These are phyloP conservation scores for Escallonia herrerae DNA, from an alignment of 129 eudicot genomes.

Conservation along the genomic window DNA sequence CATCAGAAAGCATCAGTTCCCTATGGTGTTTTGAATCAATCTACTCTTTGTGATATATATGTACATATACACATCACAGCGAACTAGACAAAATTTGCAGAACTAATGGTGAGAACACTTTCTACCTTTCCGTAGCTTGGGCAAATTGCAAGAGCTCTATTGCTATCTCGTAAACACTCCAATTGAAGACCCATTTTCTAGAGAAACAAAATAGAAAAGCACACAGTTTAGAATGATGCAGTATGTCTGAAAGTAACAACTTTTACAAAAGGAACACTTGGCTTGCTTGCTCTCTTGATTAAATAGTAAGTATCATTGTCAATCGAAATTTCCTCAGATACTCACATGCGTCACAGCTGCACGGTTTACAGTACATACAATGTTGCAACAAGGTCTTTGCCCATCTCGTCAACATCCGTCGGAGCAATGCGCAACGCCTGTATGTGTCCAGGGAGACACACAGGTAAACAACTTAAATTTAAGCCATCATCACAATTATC, in stretches of 20 bases:
- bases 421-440: conserved; percentile 92
- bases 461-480: no score
- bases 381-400: conserved; percentile 50
- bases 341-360: conserved; percentile 74
- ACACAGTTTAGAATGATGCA: background rate
- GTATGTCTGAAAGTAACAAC: background rate
- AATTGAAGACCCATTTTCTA: conserved; percentile 60
- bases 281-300: background rate
- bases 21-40: no score
- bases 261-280: background rate
- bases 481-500: no score
- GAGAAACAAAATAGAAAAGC: conserved; percentile 7
- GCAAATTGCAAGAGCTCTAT: conserved; percentile 49
- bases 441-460: background rate
- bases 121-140: conserved; percentile 76
- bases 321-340: background rate
- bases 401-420: conserved; percentile 42
- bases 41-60: no score
- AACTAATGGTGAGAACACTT: conserved; percentile 4
- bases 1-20: background rate
- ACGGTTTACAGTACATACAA: conserved; percentile 77
- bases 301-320: background rate
- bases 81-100: background rate
- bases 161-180: conserved; percentile 75
- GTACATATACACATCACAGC: background rate